Conservation (phyloP, 306 rosid species). For the Fragaria iinumae region DNA sequence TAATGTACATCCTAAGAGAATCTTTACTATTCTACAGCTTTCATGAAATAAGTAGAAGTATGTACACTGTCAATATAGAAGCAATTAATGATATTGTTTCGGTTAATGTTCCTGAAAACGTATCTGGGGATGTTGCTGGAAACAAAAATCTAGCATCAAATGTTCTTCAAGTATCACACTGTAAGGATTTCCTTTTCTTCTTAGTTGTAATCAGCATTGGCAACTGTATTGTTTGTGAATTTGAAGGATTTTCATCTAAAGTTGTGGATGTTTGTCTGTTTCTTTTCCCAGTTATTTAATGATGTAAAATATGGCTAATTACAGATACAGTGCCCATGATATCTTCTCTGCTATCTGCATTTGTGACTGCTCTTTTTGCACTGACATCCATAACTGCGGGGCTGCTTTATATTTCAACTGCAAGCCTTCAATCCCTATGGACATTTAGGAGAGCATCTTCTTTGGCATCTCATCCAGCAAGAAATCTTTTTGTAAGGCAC, state of each 20-base stretch:
- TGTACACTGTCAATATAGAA: constrained; percentile 54
- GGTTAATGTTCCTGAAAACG: constrained; percentile 68
- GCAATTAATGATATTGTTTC: constrained; percentile 49
- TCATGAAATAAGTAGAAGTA: constrained; percentile 43
- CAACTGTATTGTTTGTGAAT: neutral
- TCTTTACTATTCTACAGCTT: constrained; percentile 49
- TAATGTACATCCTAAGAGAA: constrained; percentile 21
- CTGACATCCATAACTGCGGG: constrained; percentile 66
- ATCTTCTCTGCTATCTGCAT: constrained; percentile 52
- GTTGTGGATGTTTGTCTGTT: neutral
- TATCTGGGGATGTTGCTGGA: constrained; percentile 75
- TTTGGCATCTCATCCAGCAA: constrained; percentile 66
- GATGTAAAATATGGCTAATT: constrained; percentile 3
- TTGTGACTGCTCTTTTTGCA: constrained; percentile 60
- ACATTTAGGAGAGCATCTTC: constrained; percentile 47
- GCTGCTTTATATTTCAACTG: constrained; percentile 69
- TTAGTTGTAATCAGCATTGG: neutral
- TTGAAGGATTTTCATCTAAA: neutral
- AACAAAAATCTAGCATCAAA: constrained; percentile 83
- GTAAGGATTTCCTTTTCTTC: constrained; percentile 50
- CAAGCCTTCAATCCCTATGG: constrained; percentile 73
- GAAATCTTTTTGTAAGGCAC: constrained; percentile 69
- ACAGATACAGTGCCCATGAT: constrained; percentile 68
- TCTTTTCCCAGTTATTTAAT: neutral
- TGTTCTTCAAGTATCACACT: constrained; percentile 83